Conservation (phyloP, 768 basidiomycete species). For the Zangia roseola region DNA sequence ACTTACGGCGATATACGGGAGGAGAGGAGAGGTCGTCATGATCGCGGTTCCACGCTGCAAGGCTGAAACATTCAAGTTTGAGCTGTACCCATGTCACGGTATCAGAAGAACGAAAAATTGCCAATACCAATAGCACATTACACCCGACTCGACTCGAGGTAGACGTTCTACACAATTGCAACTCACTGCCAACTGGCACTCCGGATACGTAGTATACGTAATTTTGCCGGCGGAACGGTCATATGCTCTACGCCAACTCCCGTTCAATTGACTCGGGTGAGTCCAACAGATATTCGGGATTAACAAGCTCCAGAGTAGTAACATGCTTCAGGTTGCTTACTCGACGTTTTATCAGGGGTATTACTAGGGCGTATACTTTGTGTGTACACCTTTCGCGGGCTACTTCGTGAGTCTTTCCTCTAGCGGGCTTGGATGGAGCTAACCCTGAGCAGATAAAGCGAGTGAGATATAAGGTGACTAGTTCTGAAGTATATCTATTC, state of each 20-base stretch:
- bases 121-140: no score
- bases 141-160: no score
- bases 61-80: no score
- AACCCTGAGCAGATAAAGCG: conserved; percentile 48
- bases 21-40: conserved; percentile 22
- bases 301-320: conserved; percentile 66
- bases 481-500: not conserved
- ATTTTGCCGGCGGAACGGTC: no score
- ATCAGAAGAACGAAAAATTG: no score
- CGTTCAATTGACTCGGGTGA: no score
- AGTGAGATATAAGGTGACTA: conserved; percentile 62
- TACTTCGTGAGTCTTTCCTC: conserved; percentile 45
- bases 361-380: conserved; percentile 63
- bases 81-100: no score
- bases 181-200: no score
- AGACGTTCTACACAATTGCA: no score
- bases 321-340: conserved; percentile 72
- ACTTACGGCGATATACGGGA: conserved; percentile 22
- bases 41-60: no score
- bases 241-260: no score
- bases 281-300: conserved; percentile 69
- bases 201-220: no score
- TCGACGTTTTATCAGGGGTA: conserved; percentile 18
- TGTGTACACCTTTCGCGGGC: conserved; percentile 58
- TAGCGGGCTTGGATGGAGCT: not conserved